Evolutionary conservation across 2,329 filamentous ascomycete genomes (phyloP).

Genomic region (Fusarium verrucosum): DNA sequence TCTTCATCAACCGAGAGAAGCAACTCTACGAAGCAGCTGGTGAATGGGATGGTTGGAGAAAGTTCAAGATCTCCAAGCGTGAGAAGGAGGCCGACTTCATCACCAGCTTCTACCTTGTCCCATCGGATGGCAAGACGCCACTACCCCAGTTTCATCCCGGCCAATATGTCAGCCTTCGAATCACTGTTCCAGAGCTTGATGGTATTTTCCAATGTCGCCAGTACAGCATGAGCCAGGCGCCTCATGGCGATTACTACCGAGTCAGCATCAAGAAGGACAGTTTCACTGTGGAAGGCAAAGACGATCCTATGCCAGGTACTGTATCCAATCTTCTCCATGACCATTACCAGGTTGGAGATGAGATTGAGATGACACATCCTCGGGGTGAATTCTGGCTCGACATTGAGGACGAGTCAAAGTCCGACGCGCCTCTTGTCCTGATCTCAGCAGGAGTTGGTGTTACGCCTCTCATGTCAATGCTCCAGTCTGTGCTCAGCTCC

Average conservation of each 20-base stretch:
- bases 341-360: slow-evolving; percentile 2
- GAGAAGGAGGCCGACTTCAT: slow-evolving; percentile 71
- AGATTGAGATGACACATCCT: slow-evolving; percentile 5
- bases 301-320: neutral
- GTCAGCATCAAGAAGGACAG: slow-evolving; percentile 68
- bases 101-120: slow-evolving; percentile 72
- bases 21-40: slow-evolving; percentile 65
- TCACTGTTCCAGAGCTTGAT: slow-evolving; percentile 63
- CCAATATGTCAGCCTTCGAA: slow-evolving; percentile 37
- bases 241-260: slow-evolving; percentile 66
- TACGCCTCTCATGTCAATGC: neutral
- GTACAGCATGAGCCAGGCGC: slow-evolving; percentile 73
- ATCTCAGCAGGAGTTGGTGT: neutral
- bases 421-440: neutral
- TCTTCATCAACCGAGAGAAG: slow-evolving; percentile 69
- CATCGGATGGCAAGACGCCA: slow-evolving; percentile 60
- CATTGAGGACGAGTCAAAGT: neutral
- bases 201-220: slow-evolving; percentile 69
- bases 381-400: slow-evolving; percentile 9
- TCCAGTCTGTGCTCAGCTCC: neutral
- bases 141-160: slow-evolving; percentile 55
- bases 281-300: neutral
- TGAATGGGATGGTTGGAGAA: slow-evolving; percentile 69
- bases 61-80: slow-evolving; percentile 70
- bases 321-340: slow-evolving; percentile 10